Percentiles rank a stretch among this genome's conserved stretches.
phyloP scores from a whole-genome alignment of 129 eudicot genomes.

The Helianthus tuberosus region DNA sequence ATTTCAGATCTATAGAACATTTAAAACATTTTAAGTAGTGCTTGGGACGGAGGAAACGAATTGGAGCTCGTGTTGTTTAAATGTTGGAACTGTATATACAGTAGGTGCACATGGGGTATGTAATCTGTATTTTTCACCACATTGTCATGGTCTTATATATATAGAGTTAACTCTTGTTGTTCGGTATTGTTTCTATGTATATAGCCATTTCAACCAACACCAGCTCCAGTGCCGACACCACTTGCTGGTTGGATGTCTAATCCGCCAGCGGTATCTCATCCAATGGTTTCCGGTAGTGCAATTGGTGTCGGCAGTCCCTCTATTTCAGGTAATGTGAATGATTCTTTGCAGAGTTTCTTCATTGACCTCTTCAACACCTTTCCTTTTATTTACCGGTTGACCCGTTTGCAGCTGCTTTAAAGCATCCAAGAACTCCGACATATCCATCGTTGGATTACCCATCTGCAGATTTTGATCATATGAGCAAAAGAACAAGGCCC shows the following conservation, averaged over 20 bases:
- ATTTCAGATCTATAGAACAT: neutral
- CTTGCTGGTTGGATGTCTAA: constrained; percentile 98
- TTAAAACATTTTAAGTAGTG: too few relatives aligned
- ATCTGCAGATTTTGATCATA: constrained; percentile 76
- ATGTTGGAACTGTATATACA: neutral
- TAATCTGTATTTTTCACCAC: neutral
- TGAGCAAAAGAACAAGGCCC: constrained; percentile 71
- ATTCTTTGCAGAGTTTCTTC: neutral
- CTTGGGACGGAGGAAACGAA: neutral
- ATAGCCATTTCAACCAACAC: constrained; percentile 83
- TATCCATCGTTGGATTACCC: constrained; percentile 78
- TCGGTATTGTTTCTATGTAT: constrained; percentile 1
- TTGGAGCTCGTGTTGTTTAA: neutral
- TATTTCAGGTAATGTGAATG: constrained; percentile 47
- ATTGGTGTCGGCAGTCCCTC: constrained; percentile 81
- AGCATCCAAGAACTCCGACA: constrained; percentile 84
- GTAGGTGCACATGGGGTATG: constrained; percentile 89
- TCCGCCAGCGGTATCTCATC: constrained; percentile 69
- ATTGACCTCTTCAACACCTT: constrained; percentile 4
- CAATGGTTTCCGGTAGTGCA: constrained; percentile 75
- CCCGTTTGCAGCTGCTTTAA: constrained; percentile 60
- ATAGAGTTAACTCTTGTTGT: neutral
- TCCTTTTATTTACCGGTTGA: constrained; percentile 9
- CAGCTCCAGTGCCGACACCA: constrained; percentile 65
- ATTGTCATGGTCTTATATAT: neutral